These are phyloP conservation scores for Rhizoclosmatium sp. DNA, from an alignment of 192 early-diverging fungal species.

Conservation along the genomic window DNA sequence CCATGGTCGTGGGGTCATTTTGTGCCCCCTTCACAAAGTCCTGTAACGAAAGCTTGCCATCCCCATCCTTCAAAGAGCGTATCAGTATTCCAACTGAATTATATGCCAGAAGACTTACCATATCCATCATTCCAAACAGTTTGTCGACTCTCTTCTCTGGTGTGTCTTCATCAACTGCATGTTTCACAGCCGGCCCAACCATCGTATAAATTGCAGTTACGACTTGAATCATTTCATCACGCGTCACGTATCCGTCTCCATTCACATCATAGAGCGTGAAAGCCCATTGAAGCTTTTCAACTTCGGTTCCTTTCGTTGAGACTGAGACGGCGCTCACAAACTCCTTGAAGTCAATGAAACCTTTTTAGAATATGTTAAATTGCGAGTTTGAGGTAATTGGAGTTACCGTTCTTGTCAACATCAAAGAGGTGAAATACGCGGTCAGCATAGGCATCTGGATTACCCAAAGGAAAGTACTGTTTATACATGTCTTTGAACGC, in stretches of 20 bases:
- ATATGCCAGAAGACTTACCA: slow-evolving; percentile 45
- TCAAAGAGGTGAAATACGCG: slow-evolving; percentile 94
- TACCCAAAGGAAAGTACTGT: slow-evolving; percentile 97
- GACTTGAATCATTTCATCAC: slow-evolving; percentile 88
- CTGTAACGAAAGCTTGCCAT: slow-evolving; percentile 80
- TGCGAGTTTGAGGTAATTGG: not conserved
- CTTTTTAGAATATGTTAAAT: slow-evolving; percentile 32
- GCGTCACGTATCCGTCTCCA: slow-evolving; percentile 84
- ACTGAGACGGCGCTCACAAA: slow-evolving; percentile 88
- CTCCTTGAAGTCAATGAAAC: slow-evolving; percentile 90
- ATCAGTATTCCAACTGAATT: not conserved
- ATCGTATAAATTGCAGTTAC: slow-evolving; percentile 96
- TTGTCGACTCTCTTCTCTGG: slow-evolving; percentile 91
- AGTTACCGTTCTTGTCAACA: slow-evolving; percentile 74
- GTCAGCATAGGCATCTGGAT: slow-evolving; percentile 88
- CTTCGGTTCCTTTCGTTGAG: slow-evolving; percentile 80
- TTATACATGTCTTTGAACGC: slow-evolving; percentile 95
- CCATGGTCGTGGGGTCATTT: slow-evolving; percentile 86
- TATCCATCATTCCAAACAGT: slow-evolving; percentile 88
- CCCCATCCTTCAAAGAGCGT: slow-evolving; percentile 65
- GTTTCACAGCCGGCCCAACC: slow-evolving; percentile 90
- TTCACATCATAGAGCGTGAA: slow-evolving; percentile 94
- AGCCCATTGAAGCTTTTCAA: slow-evolving; percentile 87
- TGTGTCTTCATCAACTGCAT: slow-evolving; percentile 91
- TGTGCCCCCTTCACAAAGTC: slow-evolving; percentile 90